These are phyloP conservation scores for Yamagishiella unicocca DNA, from an alignment of 139 green algal genomes.

Conservation along the genomic window DNA sequence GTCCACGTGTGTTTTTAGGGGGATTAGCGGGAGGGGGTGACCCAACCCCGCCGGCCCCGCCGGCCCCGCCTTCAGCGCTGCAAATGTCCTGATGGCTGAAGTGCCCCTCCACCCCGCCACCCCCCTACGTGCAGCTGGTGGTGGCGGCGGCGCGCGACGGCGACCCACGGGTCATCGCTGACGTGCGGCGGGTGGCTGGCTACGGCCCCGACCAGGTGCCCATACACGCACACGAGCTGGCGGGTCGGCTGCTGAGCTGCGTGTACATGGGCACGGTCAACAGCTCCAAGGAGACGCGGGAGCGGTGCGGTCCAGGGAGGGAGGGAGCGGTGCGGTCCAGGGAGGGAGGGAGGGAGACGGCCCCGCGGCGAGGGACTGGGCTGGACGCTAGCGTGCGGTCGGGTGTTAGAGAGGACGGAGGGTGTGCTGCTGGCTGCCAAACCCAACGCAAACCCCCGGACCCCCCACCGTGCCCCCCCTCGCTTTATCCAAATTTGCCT, in stretches of 20 bases:
- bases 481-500: no score
- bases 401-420: no score
- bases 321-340: no score
- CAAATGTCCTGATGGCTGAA: no score
- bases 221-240: conserved; percentile 69
- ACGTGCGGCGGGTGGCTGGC: conserved; percentile 80
- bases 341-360: not conserved
- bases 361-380: no score
- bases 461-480: no score
- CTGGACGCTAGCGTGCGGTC: no score
- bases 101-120: not conserved
- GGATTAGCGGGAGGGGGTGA: no score
- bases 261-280: conserved; percentile 97
- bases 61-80: no score
- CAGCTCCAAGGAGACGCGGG: conserved; percentile 80
- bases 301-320: conserved; percentile 44
- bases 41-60: not conserved
- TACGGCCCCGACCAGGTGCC: conserved; percentile 66
- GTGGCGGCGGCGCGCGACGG: conserved; percentile 66
- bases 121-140: conserved; percentile 58
- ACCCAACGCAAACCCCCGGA: no score
- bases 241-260: conserved; percentile 86
- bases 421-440: no score
- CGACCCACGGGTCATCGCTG: conserved; percentile 76
- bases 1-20: not conserved